phyloP scores from a whole-genome alignment of 23 red algal genomes.

The Gracilaria caudata region DNA sequence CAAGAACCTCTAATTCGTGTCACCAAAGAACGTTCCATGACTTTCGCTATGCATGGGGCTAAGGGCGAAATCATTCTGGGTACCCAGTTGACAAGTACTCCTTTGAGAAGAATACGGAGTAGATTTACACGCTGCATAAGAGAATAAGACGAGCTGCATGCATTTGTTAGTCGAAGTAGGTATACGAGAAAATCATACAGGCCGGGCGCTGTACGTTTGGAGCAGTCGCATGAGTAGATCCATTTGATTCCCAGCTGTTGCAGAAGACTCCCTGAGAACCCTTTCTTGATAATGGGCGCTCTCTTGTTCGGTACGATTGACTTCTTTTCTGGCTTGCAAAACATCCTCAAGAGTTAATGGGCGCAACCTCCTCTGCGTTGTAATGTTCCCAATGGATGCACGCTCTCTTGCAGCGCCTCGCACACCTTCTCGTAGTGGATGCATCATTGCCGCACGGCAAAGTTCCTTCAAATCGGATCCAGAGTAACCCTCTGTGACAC shows the following conservation, averaged over 20 bases:
- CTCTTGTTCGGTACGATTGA: slow-evolving; percentile 43
- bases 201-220: background rate
- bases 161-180: slow-evolving; percentile 9
- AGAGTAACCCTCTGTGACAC: slow-evolving; percentile 87
- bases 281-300: slow-evolving; percentile 56
- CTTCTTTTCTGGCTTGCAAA: slow-evolving; percentile 55
- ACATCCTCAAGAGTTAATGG: slow-evolving; percentile 68
- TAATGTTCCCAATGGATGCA: slow-evolving; percentile 8
- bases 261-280: background rate
- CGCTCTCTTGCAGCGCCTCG: slow-evolving; percentile 43
- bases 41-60: background rate
- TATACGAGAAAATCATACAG: slow-evolving; percentile 8
- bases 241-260: slow-evolving; percentile 5
- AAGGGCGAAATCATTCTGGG: background rate
- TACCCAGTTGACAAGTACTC: background rate
- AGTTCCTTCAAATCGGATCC: slow-evolving; percentile 96
- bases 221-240: slow-evolving; percentile 25
- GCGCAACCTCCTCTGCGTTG: slow-evolving; percentile 9
- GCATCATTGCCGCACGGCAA: slow-evolving; percentile 87
- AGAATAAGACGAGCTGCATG: background rate
- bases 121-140: slow-evolving; percentile 7
- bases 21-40: background rate
- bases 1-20: background rate
- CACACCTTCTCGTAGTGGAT: slow-evolving; percentile 82
- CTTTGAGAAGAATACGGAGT: background rate